Base-by-base conservation (phyloP, 352 stramenopile genomes). In the Albugo laibachii region DNA sequence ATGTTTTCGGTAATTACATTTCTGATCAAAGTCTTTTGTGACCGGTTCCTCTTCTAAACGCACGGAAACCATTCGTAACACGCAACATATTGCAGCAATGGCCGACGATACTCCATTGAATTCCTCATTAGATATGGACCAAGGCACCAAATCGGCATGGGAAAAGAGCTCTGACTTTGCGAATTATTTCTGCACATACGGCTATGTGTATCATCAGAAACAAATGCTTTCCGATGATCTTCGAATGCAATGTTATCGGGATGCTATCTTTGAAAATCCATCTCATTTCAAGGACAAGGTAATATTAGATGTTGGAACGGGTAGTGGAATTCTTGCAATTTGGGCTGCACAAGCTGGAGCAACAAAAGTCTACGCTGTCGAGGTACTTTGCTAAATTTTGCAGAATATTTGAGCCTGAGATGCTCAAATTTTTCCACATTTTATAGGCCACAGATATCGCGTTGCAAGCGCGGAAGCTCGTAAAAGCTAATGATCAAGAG, bases 151-250 rank as follows among this genome's bases (percentile, higher is more conserved):
- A 67, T 87, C 85, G 61, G 55, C 61, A 37, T 89, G 69, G 69
- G 76, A 92, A 55, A 56, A 59, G 15, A 85, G 69, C 49, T 89
- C 76, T 40, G 76, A 92, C 70, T 92, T 89, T 49, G 76, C 79
- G 60, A 89, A 89, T 59, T 92, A 89, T 65, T 92, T 92, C 52
- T 89, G 75, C 70, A 92, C 79, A 38, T 92, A 92, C 59, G 79
- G 72, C 37, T 92, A 73, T 62, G 87, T 92, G 60, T 92, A 89
- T 62, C 79, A 92, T 63, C 79, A 92, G 58, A 88, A 99, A 70
- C 94, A 99, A 66, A 99, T 99, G 96, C 82, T 99, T 16, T 93
- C 92, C 47, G 96, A 99, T 70, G 83, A 97, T 62, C 83, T 97
- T 62, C 92, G 96, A 56, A 99, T 99, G 91, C 89, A 96, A 42